Evolutionary conservation across 768 basidiomycete species (phyloP).

Genomic region (Termitomyces sp.): DNA sequence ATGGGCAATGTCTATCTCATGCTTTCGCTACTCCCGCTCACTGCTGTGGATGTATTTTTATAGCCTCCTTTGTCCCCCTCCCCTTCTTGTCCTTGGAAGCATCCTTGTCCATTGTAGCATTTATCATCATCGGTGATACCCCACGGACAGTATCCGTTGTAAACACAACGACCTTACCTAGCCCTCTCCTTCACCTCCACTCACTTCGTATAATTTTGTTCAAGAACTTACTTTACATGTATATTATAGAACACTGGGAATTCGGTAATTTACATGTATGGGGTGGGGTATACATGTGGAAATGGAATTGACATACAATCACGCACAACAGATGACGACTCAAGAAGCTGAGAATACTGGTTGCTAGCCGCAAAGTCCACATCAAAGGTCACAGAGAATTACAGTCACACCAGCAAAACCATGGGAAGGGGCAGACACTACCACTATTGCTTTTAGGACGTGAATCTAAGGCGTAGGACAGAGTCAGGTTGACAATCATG

Average conservation of each 20-base stretch:
- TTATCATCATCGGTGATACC: slow-evolving; percentile 12
- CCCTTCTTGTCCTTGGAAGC: slow-evolving; percentile 4
- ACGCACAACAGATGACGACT: not conserved
- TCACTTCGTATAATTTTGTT: not conserved
- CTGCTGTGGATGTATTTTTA: slow-evolving; percentile 12
- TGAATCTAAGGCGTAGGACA: not conserved
- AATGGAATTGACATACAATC: not conserved
- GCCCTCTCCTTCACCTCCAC: not conserved
- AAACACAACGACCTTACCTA: not conserved
- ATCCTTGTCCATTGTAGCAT: slow-evolving; percentile 12
- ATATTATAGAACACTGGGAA: not conserved
- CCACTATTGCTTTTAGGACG: not conserved
- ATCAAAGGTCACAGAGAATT: not conserved
- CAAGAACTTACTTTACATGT: not conserved
- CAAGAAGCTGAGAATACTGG: not conserved
- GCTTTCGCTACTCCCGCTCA: not conserved
- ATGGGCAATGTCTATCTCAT: slow-evolving; percentile 1
- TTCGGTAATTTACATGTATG: not conserved
- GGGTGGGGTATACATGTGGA: not conserved
- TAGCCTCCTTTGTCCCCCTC: not conserved
- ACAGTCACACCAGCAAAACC: not conserved
- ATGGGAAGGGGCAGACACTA: not conserved
- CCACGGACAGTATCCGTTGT: not conserved
- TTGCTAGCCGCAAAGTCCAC: not conserved
- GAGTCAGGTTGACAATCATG: not conserved